Percentiles rank a stretch among this genome's conserved stretches.
Evolutionary conservation across 1,284 basidiomycete species (phyloP).

Genomic region (Pseudomicrostroma phylloplanum): DNA sequence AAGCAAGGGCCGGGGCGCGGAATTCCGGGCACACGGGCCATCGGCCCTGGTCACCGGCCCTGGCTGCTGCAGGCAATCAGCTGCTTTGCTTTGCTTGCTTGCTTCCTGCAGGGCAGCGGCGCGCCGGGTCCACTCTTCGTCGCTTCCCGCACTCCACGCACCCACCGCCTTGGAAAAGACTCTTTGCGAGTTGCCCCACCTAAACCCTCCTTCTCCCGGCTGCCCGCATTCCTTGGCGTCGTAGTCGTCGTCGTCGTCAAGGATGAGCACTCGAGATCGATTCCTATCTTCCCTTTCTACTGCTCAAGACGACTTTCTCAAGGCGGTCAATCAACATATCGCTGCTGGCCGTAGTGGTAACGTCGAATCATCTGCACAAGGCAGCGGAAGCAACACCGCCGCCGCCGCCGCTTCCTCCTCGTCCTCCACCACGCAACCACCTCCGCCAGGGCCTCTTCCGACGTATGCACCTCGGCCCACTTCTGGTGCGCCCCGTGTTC

Average conservation of each 20-base stretch:
- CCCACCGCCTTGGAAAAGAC: no score
- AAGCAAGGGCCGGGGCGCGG: no score
- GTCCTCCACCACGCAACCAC: not conserved
- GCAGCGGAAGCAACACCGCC: conserved; percentile 7
- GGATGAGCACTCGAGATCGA: conserved; percentile 1
- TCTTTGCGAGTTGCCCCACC: no score
- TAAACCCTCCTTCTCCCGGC: no score
- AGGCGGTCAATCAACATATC: conserved; percentile 6
- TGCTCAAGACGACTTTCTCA: conserved; percentile 8
- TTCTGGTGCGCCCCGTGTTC: not conserved
- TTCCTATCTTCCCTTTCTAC: conserved; percentile 1
- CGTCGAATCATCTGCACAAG: not conserved
- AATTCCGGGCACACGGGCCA: no score
- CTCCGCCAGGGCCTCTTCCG: not conserved
- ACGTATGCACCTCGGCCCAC: not conserved
- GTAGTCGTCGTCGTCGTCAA: not conserved
- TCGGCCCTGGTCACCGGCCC: no score
- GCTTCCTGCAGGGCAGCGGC: no score
- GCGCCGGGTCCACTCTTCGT: no score
- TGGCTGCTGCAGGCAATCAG: no score
- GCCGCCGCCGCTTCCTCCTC: conserved; percentile 1
- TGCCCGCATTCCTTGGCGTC: not conserved
- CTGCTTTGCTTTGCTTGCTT: no score
- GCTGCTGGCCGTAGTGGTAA: not conserved
- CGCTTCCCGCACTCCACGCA: no score